These are phyloP conservation scores for Sarocladium brachiariae DNA, from an alignment of 2,329 filamentous ascomycete genomes.

Conservation along the genomic window DNA sequence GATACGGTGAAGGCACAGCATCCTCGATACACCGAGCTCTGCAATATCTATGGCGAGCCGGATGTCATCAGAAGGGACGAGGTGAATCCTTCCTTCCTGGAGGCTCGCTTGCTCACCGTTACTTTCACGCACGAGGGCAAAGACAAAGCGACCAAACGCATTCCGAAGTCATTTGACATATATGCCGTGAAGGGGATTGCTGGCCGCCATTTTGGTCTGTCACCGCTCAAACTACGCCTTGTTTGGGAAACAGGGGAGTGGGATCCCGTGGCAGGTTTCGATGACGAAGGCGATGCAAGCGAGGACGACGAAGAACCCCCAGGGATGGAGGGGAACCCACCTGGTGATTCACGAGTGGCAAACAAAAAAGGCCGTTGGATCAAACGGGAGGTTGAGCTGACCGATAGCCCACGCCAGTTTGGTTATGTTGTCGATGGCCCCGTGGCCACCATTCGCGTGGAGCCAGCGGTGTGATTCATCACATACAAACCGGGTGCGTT, in stretches of 20 bases:
- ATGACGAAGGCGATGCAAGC: slow-evolving; percentile 49
- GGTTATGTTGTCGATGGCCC: slow-evolving; percentile 75
- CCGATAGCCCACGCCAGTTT: slow-evolving; percentile 71
- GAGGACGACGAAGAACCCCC: slow-evolving; percentile 37
- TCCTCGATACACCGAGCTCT: slow-evolving; percentile 67
- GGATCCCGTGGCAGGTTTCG: slow-evolving; percentile 66
- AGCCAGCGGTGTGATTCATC: slow-evolving; percentile 27
- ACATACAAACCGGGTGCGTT: neutral
- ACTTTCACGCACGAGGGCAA: slow-evolving; percentile 34
- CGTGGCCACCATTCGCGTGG: slow-evolving; percentile 66
- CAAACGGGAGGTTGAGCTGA: slow-evolving; percentile 71
- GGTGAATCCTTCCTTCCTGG: slow-evolving; percentile 72
- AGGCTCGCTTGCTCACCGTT: slow-evolving; percentile 67
- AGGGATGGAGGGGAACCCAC: slow-evolving; percentile 15
- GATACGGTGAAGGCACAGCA: slow-evolving; percentile 54
- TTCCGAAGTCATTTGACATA: slow-evolving; percentile 72
- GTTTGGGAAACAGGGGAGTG: slow-evolving; percentile 89
- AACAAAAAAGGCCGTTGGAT: slow-evolving; percentile 51
- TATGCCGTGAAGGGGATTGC: slow-evolving; percentile 78
- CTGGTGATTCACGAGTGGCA: neutral
- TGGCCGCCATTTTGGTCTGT: slow-evolving; percentile 59
- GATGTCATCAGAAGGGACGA: slow-evolving; percentile 48
- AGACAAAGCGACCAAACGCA: slow-evolving; percentile 32
- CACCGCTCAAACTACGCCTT: slow-evolving; percentile 58
- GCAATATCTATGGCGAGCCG: slow-evolving; percentile 68